phyloP scores from a whole-genome alignment of 2,329 filamentous ascomycete species.

The Pseudocercospora musae region DNA sequence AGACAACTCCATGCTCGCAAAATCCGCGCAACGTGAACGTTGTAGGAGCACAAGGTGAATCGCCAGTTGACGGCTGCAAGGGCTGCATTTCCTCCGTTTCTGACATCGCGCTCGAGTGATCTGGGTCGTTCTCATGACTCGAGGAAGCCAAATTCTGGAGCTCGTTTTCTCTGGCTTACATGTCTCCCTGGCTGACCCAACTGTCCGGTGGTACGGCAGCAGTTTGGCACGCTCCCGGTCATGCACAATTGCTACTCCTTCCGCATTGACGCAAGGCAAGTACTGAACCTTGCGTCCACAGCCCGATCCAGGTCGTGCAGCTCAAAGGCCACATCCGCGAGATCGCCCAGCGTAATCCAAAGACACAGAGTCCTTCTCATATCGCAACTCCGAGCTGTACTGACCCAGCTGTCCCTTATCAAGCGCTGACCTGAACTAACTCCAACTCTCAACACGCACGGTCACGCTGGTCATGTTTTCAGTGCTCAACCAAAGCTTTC shows the following conservation, averaged over 20 bases:
- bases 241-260: background rate
- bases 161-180: background rate
- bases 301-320: background rate
- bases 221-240: background rate
- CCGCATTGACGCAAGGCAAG: background rate
- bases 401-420: background rate
- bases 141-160: too few species aligned
- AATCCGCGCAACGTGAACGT: too few species aligned
- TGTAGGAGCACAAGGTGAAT: too few species aligned
- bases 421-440: background rate
- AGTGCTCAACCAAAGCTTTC: background rate
- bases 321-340: background rate
- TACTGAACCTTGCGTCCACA: background rate
- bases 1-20: too few species aligned
- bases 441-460: background rate
- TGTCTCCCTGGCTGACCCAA: background rate
- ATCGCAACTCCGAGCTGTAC: background rate
- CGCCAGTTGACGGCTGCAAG: too few species aligned
- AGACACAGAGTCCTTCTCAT: background rate
- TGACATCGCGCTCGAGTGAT: too few species aligned
- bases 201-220: background rate
- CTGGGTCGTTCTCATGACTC: too few species aligned
- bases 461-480: background rate
- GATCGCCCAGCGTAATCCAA: background rate
- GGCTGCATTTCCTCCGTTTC: too few species aligned